These are phyloP conservation scores for Lasiodiplodia gonubiensis DNA, from an alignment of 2,329 filamentous ascomycete species.

Conservation along the genomic window DNA sequence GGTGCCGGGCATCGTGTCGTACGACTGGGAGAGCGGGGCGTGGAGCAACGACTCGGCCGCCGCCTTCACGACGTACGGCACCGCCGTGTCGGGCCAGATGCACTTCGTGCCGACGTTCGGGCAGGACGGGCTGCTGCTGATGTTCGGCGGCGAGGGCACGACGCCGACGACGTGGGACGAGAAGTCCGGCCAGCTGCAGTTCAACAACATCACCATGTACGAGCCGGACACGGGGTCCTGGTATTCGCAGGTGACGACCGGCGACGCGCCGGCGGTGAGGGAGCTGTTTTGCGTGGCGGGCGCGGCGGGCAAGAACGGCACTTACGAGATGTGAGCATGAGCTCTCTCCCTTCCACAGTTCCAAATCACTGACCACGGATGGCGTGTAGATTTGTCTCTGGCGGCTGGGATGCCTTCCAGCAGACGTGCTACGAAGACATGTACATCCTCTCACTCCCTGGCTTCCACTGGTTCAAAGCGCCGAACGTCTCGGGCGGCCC, in stretches of 20 bases:
- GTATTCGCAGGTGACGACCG: slow-evolving; percentile 3
- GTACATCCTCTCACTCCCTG: slow-evolving; percentile 18
- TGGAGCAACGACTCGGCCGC: not conserved
- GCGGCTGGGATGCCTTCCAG: not conserved
- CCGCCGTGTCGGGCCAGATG: not conserved
- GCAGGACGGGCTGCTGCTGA: not conserved
- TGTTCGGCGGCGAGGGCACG: not conserved
- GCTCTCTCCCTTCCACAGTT: not conserved
- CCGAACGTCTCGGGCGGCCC: not conserved
- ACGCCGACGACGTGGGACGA: not conserved
- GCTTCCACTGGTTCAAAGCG: slow-evolving; percentile 19
- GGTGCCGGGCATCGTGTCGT: not conserved
- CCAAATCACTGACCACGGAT: not conserved
- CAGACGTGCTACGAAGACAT: not conserved
- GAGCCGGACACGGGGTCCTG: not conserved
- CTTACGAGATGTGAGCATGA: slow-evolving; percentile 3
- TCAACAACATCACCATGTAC: not conserved
- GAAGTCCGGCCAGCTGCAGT: not conserved
- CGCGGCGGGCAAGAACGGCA: not conserved
- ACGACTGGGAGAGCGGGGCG: not conserved
- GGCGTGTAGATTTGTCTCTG: slow-evolving; percentile 5
- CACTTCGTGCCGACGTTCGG: not conserved
- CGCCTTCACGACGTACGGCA: slow-evolving; percentile 4
- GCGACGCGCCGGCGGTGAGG: not conserved
- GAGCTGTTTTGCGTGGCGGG: slow-evolving; percentile 12